A percentile compares a stretch with the other conserved stretches of the same genome.
These are phyloP conservation scores for Cutaneotrichosporon sp. DNA, from an alignment of 1,284 basidiomycete genomes.

Conservation along the genomic window DNA sequence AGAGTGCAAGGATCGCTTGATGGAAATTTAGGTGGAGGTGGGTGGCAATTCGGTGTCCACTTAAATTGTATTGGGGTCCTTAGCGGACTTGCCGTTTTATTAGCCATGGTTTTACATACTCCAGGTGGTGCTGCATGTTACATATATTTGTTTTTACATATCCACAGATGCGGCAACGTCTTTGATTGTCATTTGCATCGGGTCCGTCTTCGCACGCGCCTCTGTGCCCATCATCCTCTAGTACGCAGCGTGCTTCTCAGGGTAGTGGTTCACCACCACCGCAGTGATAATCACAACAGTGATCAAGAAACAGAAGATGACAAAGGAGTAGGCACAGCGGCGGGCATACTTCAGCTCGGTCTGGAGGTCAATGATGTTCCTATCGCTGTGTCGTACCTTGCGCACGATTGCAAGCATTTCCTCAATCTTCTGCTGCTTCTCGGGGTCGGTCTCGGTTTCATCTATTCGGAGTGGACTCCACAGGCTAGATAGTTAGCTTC, in stretches of 20 bases:
- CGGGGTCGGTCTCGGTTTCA: slow-evolving; percentile 33
- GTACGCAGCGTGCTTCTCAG: no score
- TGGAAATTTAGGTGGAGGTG: slow-evolving; percentile 1
- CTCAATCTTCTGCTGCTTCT: slow-evolving; percentile 35
- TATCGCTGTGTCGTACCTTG: no score
- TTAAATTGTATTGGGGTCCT: no score
- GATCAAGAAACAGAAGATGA: slow-evolving; percentile 15
- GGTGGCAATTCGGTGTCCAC: neutral
- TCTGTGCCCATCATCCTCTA: no score
- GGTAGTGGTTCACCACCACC: no score
- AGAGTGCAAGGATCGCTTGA: neutral
- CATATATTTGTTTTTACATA: no score
- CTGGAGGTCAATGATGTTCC: slow-evolving; percentile 24
- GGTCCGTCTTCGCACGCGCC: no score
- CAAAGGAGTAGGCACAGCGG: slow-evolving; percentile 26
- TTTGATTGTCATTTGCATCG: no score
- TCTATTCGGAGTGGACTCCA: slow-evolving; percentile 29
- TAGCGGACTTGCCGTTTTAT: no score
- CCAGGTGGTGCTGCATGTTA: no score
- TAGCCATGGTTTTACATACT: no score
- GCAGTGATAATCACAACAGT: slow-evolving; percentile 8
- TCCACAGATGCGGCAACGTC: no score
- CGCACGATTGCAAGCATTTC: slow-evolving; percentile 42
- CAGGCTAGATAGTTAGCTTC: slow-evolving; percentile 15
- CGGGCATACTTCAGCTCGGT: slow-evolving; percentile 43